phyloP scores from a whole-genome alignment of 495 filamentous ascomycete species.

The Beverwykella pulmonaria region DNA sequence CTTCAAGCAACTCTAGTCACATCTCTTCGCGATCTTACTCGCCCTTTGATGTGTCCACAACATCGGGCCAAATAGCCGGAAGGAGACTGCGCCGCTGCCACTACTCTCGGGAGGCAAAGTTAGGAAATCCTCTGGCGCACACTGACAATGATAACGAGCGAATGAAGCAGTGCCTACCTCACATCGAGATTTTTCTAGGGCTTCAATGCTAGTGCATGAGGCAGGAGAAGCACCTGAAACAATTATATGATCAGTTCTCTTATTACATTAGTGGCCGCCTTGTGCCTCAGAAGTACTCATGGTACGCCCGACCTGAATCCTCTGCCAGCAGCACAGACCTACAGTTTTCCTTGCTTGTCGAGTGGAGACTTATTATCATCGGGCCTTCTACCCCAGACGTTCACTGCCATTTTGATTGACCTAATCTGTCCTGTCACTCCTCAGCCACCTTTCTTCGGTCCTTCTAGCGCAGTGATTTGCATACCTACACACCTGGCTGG shows the following conservation, averaged over 20 bases:
- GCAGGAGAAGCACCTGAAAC: too few relatives aligned
- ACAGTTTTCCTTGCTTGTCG: too few relatives aligned
- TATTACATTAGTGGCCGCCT: too few relatives aligned
- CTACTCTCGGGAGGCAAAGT: background rate
- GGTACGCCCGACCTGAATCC: too few relatives aligned
- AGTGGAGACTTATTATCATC: too few relatives aligned
- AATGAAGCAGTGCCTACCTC: background rate
- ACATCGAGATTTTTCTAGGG: background rate
- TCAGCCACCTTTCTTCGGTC: too few relatives aligned
- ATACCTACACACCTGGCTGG: too few relatives aligned
- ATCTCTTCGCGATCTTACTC: background rate
- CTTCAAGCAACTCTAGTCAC: background rate
- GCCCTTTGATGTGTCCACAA: background rate
- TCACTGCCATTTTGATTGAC: background rate
- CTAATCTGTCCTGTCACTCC: background rate
- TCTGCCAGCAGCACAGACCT: too few relatives aligned
- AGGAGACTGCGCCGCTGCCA: background rate
- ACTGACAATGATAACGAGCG: background rate
- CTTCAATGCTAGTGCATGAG: background rate
- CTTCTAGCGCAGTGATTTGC: too few relatives aligned
- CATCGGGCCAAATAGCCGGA: background rate
- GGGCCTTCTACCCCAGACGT: too few relatives aligned
- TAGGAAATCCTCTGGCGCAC: background rate
- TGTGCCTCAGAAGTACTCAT: too few relatives aligned
- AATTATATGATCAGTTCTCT: too few relatives aligned